phyloP scores from a whole-genome alignment of 192 early-diverging fungal species.

The Thoreauomyces humboldtii region DNA sequence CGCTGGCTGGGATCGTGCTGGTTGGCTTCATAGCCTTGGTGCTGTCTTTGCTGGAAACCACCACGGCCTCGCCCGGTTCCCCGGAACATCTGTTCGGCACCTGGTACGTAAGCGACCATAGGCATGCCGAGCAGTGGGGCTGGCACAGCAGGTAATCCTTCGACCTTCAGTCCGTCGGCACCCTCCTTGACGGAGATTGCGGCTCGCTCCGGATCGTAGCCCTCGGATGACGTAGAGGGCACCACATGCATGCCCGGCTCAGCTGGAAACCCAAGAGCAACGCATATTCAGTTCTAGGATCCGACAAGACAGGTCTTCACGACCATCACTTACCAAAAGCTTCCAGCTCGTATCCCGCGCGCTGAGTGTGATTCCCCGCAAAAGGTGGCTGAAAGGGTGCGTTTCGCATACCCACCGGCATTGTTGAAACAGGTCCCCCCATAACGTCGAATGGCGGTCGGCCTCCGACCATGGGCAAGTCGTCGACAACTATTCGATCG shows the following conservation, averaged over 20 bases:
- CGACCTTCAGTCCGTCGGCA: not conserved
- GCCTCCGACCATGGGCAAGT: slow-evolving; percentile 33
- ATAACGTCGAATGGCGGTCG: slow-evolving; percentile 25
- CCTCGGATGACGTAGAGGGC: slow-evolving; percentile 31
- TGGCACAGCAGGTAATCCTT: too few species aligned
- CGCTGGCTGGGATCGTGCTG: too few species aligned
- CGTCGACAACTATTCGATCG: slow-evolving; percentile 68
- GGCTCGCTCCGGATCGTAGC: slow-evolving; percentile 53
- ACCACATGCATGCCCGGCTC: slow-evolving; percentile 20
- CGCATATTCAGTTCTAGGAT: too few species aligned
- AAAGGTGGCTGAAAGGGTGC: slow-evolving; percentile 11
- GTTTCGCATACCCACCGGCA: not conserved
- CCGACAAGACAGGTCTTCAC: too few species aligned
- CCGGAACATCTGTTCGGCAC: too few species aligned
- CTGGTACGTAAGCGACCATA: too few species aligned
- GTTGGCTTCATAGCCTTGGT: too few species aligned
- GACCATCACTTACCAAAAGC: slow-evolving; percentile 14
- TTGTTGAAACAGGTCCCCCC: slow-evolving; percentile 30
- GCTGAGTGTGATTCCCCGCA: not conserved
- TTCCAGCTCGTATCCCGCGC: not conserved
- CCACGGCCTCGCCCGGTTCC: too few species aligned
- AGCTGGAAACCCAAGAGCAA: too few species aligned
- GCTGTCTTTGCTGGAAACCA: too few species aligned
- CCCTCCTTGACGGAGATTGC: slow-evolving; percentile 32
- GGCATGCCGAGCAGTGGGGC: too few species aligned